Evolutionary conservation across 148 eudicot genomes (phyloP).

Genomic region (Amaranthus hypochondriacus): DNA sequence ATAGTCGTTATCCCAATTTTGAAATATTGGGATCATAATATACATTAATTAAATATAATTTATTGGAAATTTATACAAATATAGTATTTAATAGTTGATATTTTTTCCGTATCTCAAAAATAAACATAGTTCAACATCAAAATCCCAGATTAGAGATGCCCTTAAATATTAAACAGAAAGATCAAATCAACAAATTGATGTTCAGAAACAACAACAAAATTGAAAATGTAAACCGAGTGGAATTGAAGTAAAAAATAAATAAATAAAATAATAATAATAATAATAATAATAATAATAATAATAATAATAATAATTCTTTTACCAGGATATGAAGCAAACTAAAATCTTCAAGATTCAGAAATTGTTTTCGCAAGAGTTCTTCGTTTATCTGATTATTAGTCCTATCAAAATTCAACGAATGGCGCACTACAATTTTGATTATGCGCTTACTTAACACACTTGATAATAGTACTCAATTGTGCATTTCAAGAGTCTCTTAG

Average conservation of each 20-base stretch:
- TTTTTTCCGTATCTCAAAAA: neutral
- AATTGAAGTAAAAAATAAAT: neutral
- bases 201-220: neutral
- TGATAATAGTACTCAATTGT: too few relatives aligned
- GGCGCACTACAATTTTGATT: too few relatives aligned
- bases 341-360: neutral
- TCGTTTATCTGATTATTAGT: neutral
- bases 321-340: constrained; percentile 4
- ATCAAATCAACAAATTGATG: neutral
- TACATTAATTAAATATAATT: neutral
- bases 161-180: neutral
- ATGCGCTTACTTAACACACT: too few relatives aligned
- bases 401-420: too few relatives aligned
- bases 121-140: neutral
- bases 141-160: neutral
- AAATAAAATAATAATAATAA: too few relatives aligned
- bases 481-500: too few relatives aligned
- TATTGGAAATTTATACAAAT: too few relatives aligned
- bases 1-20: too few relatives aligned
- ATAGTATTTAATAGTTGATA: too few relatives aligned
- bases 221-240: neutral
- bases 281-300: too few relatives aligned
- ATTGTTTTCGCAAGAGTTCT: neutral
- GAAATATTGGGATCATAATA: too few relatives aligned
- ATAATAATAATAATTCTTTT: neutral